Base-by-base conservation (phyloP, 1,284 basidiomycete species). In the Anthracocystis setariae region DNA sequence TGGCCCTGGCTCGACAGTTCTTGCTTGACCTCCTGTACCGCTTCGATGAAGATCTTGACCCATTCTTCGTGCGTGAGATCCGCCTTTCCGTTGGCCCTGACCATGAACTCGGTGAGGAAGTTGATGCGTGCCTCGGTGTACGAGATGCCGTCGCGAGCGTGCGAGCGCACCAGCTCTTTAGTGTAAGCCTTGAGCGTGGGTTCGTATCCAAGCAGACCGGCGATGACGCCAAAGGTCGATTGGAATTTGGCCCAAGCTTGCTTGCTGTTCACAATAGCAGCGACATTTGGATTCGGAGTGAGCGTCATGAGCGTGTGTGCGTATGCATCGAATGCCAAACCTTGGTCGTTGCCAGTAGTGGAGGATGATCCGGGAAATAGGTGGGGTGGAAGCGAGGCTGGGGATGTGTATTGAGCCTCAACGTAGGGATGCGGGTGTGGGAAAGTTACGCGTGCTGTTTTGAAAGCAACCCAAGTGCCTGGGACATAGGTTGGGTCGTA, bases 71-170 rank as follows among this genome's bases (percentile, higher is more conserved):
- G 90, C 10, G 86, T 83, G 21, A 91, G 76, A 56, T 87, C 86
- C 23, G 87, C 85, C 46, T 86, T 73, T 2, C 89, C 90, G 69
- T 90, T 86, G 23, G 81, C 85, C n/a, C 87, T 86, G 46, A 85
- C 73, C 86, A 90, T 89, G 61, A 90, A 89, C 86, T 88, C 69
- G 81, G 77, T 57, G 42, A 85, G 83, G 75, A 92, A 92, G 79
- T 90, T 89, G 53, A 91, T 85, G 35, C 90, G 87, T 3, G 87
- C 85, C 82, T 92, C 91, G 17, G 89, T 82, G 78, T 91, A 92
- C 2, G 86, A 88, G 46, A 92, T 88, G 0, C 90, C 90, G 79
- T 92, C 91, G 32, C 87, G 87, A 10, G 90, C 86, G 1, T 87
- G 89, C 29, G 87, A 85, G 32, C 84, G 80, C 49, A 92, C 83